Evolutionary conservation across 352 stramenopile species (phyloP).

Genomic region (Achlya hypogyna): DNA sequence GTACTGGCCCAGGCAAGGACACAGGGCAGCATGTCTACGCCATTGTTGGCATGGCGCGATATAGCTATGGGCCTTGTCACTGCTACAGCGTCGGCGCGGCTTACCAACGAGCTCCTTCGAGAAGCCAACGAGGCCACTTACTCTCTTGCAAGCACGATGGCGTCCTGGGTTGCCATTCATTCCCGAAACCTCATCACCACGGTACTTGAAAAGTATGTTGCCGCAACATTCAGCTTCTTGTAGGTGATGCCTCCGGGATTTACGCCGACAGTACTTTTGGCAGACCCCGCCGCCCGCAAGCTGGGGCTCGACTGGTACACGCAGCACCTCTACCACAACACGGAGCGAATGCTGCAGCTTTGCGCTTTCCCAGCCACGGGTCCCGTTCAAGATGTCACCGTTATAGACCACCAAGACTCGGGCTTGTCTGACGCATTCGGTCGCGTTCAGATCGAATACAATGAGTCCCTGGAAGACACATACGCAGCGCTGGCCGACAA

Average conservation of each 20-base stretch:
- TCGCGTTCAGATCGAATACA: background rate
- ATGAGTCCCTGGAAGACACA: background rate
- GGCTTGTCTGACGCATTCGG: no score
- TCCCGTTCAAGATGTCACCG: no score
- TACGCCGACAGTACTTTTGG: background rate
- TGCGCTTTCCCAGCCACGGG: no score
- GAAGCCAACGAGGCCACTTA: no score
- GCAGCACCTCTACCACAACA: constrained; percentile 15
- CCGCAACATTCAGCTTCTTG: background rate
- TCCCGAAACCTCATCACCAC: no score
- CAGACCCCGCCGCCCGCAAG: background rate
- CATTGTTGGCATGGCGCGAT: background rate
- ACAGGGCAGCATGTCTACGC: background rate
- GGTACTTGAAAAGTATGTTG: background rate
- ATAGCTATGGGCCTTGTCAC: no score
- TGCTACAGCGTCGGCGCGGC: no score
- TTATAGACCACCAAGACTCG: no score
- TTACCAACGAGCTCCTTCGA: no score
- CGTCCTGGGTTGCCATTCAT: no score
- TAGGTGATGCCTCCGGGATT: background rate
- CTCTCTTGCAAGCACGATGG: no score
- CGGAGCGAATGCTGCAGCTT: background rate
- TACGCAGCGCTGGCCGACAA: background rate
- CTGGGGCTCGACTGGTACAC: constrained; percentile 6
- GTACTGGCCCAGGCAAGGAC: background rate